Evolutionary conservation across 2,329 filamentous ascomycete species (phyloP).

Genomic region (Botrytis paeoniae): DNA sequence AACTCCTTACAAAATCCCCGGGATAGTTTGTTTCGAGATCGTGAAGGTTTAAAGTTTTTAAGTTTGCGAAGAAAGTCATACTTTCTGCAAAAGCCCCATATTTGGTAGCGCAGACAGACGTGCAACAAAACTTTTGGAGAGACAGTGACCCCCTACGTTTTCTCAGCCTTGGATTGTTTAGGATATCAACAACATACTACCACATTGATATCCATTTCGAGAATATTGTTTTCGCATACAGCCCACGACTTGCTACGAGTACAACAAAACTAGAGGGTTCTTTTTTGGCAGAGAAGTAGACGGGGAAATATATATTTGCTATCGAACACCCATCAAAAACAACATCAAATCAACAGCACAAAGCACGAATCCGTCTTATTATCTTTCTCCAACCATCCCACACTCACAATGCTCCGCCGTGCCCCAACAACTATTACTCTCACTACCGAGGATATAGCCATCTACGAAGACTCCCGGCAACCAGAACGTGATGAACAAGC

Average conservation of each 20-base stretch:
- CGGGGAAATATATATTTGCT: neutral
- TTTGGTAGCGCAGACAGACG: neutral
- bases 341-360: neutral
- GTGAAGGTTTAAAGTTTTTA: neutral
- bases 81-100: neutral
- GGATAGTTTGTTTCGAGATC: neutral
- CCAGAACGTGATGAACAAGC: constrained; percentile 29
- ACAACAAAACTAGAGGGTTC: neutral
- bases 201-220: neutral
- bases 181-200: neutral
- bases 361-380: neutral
- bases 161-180: neutral
- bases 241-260: neutral
- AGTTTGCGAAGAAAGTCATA: neutral
- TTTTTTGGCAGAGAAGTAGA: neutral
- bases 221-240: neutral
- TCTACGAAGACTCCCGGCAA: constrained; percentile 59
- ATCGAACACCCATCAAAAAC: neutral
- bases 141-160: neutral
- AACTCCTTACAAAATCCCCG: neutral
- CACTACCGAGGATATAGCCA: constrained; percentile 66
- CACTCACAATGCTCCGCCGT: constrained; percentile 60
- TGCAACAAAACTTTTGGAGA: neutral
- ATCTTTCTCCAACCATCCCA: neutral
- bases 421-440: constrained; percentile 65